These are phyloP conservation scores for Ogataea angusta DNA, from an alignment of 805 yeast genomes.

Conservation along the genomic window DNA sequence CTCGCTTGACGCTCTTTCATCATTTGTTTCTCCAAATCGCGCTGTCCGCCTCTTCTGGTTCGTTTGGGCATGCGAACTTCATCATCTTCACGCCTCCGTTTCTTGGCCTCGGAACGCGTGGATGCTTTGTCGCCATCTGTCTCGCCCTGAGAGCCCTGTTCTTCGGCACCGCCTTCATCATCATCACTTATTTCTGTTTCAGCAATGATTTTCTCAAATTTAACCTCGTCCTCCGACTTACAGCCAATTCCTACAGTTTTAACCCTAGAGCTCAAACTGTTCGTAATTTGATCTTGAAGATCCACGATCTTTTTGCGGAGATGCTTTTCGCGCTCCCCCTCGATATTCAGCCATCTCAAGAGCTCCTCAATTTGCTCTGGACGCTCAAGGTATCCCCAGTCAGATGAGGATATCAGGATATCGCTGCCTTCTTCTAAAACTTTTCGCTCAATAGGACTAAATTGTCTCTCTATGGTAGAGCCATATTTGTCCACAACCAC, in stretches of 20 bases:
- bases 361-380: conserved; percentile 55
- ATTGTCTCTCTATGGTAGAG: conserved; percentile 28
- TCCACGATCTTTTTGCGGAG: conserved; percentile 58
- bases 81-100: conserved; percentile 24
- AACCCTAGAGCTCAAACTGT: conserved; percentile 58
- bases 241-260: conserved; percentile 47
- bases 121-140: conserved; percentile 22
- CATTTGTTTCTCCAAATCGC: conserved; percentile 34
- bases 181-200: conserved; percentile 38
- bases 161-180: conserved; percentile 19
- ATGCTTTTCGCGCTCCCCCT: conserved; percentile 70
- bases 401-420: conserved; percentile 45
- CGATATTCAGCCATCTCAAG: conserved; percentile 64
- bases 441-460: conserved; percentile 51
- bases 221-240: conserved; percentile 41
- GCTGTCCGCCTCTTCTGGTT: conserved; percentile 31
- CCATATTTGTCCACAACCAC: conserved; percentile 37
- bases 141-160: no score
- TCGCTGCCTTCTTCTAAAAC: conserved; percentile 63
- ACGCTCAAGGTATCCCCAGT: conserved; percentile 72
- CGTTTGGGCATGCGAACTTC: conserved; percentile 32
- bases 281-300: conserved; percentile 49
- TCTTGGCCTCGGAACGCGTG: conserved; percentile 17
- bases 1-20: conserved; percentile 33
- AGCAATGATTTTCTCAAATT: conserved; percentile 38